phyloP scores from a whole-genome alignment of 352 stramenopile species.

The Phytophthora colocasiae region DNA sequence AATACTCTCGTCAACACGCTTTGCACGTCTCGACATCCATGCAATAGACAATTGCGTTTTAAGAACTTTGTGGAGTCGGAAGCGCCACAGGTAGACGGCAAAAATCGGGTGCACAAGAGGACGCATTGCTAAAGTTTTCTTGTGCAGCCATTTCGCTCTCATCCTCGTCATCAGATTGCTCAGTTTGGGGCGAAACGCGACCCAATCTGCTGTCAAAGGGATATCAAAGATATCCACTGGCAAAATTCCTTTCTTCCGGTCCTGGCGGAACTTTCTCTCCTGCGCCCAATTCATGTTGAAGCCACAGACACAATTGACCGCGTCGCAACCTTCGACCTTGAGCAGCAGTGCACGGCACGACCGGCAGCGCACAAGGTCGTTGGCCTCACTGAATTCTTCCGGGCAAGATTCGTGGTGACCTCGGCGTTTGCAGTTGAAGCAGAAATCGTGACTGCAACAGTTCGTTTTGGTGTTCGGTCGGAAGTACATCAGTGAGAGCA shows the following conservation, averaged over 20 bases:
- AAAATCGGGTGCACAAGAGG: constrained; percentile 6
- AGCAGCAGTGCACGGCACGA: constrained; percentile 49
- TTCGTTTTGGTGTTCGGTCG: constrained; percentile 38
- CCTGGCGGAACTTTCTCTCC: constrained; percentile 27
- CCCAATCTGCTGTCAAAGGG: constrained; percentile 17
- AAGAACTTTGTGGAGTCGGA: constrained; percentile 24
- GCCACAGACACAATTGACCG: constrained; percentile 58
- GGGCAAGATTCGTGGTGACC: constrained; percentile 38
- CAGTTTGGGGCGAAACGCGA: background rate
- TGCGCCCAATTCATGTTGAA: constrained; percentile 48
- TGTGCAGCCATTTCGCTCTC: constrained; percentile 12
- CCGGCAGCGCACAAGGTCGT: constrained; percentile 49
- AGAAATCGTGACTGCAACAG: constrained; percentile 51
- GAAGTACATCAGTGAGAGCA: constrained; percentile 44
- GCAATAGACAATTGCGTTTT: background rate
- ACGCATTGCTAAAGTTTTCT: background rate
- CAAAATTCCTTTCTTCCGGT: constrained; percentile 28
- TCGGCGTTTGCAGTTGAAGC: constrained; percentile 61
- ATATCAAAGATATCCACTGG: constrained; percentile 45
- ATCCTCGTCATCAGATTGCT: constrained; percentile 12
- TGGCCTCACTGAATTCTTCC: constrained; percentile 30
- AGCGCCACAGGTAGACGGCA: constrained; percentile 20
- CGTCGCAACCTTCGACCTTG: constrained; percentile 61
- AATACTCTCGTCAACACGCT: constrained; percentile 5
- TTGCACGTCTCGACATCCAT: background rate